phyloP scores from a whole-genome alignment of 1,284 basidiomycete species.

The Marasmius oreades region DNA sequence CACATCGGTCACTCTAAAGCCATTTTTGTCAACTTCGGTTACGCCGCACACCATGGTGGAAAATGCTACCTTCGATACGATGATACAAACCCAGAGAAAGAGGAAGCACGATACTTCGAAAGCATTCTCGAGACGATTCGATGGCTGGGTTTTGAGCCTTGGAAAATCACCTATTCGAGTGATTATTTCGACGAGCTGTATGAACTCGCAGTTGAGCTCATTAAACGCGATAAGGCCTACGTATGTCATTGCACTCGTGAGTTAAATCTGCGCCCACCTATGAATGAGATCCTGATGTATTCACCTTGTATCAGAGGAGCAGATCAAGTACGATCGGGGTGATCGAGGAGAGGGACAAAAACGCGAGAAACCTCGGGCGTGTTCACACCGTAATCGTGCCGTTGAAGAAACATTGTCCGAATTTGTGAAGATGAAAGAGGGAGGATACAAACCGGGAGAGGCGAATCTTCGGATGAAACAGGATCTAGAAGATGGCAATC shows the following conservation, averaged over 20 bases:
- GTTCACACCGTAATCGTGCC: slow-evolving; percentile 82
- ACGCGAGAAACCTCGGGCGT: slow-evolving; percentile 83
- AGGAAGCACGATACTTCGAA: slow-evolving; percentile 95
- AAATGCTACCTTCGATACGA: slow-evolving; percentile 95
- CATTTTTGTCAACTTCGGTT: slow-evolving; percentile 98
- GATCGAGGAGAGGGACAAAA: slow-evolving; percentile 48
- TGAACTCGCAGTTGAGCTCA: slow-evolving; percentile 88
- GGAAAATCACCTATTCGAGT: slow-evolving; percentile 98
- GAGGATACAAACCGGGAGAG: slow-evolving; percentile 87
- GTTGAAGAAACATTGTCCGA: slow-evolving; percentile 83
- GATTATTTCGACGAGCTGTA: slow-evolving; percentile 94
- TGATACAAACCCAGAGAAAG: slow-evolving; percentile 98
- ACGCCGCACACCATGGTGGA: slow-evolving; percentile 88
- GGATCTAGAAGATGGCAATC: slow-evolving; percentile 90
- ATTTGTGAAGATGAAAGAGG: slow-evolving; percentile 92
- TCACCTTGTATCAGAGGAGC: slow-evolving; percentile 61
- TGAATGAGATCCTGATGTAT: slow-evolving; percentile 2
- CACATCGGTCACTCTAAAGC: slow-evolving; percentile 99
- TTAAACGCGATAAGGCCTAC: slow-evolving; percentile 90
- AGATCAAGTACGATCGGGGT: slow-evolving; percentile 84
- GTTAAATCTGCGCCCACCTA: slow-evolving; percentile 26
- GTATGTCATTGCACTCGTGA: slow-evolving; percentile 93
- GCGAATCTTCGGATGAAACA: slow-evolving; percentile 98
- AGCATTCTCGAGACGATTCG: slow-evolving; percentile 94
- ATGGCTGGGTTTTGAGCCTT: slow-evolving; percentile 98